Conservation (phyloP, 139 green algal genomes). For the Chlamydomonas sp. region DNA sequence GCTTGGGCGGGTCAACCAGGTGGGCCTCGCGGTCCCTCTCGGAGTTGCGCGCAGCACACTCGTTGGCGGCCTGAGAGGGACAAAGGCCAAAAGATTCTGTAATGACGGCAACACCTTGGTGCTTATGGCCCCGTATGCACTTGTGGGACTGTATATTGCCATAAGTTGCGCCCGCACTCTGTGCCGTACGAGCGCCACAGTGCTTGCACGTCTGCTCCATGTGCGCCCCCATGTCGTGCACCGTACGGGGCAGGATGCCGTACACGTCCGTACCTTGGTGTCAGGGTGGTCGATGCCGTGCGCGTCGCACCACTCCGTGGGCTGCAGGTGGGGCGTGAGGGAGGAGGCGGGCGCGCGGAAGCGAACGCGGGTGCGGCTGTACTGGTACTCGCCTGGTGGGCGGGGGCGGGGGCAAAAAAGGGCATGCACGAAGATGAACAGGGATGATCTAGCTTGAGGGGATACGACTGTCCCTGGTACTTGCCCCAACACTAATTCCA, state of each 20-base stretch:
- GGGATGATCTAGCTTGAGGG: neutral
- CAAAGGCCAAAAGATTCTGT: neutral
- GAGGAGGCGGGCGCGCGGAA: neutral
- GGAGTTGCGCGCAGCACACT: conserved; percentile 28
- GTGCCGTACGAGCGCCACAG: no score
- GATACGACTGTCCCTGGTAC: neutral
- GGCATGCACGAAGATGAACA: neutral
- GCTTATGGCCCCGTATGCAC: no score
- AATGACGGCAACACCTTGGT: neutral
- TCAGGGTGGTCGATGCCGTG: conserved; percentile 32
- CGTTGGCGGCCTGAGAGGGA: conserved; percentile 22
- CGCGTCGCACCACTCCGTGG: conserved; percentile 15
- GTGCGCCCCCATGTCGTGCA: no score
- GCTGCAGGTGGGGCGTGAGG: neutral
- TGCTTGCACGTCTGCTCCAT: no score
- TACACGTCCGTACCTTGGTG: conserved; percentile 8
- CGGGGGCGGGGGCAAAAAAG: neutral
- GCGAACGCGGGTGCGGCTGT: conserved; percentile 17
- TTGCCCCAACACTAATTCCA: no score
- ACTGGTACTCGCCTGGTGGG: conserved; percentile 29
- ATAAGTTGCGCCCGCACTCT: no score
- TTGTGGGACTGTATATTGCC: no score
- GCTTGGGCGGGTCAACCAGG: conserved; percentile 13
- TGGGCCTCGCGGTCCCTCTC: conserved; percentile 29
- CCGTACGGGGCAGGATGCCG: no score